Conservation (phyloP, 805 yeast species). For the Saccharomycopsis fermentans region DNA sequence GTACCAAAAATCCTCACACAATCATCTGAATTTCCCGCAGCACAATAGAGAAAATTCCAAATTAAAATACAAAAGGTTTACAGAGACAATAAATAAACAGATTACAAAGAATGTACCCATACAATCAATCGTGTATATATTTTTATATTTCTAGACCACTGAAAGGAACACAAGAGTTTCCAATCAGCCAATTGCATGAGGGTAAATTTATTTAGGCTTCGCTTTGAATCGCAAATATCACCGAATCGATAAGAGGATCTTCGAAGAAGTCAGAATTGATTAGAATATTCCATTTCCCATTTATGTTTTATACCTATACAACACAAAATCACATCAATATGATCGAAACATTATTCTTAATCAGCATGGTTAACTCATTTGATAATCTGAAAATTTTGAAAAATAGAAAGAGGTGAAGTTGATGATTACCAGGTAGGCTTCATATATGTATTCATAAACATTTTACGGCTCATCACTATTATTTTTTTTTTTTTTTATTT, state of each 20-base stretch:
- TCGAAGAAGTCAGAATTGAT: conserved; percentile 35
- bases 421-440: too few species aligned
- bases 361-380: too few species aligned
- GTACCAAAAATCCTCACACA: too few species aligned
- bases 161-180: background rate
- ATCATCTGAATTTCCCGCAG: too few species aligned
- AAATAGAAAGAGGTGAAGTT: too few species aligned
- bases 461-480: too few species aligned
- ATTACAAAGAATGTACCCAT: conserved; percentile 3
- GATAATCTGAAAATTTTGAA: too few species aligned
- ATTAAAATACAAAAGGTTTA: too few species aligned
- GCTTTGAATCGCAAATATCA: conserved; percentile 40
- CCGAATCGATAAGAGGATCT: conserved; percentile 33
- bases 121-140: background rate
- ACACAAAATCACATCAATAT: background rate
- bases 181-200: background rate
- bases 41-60: too few species aligned
- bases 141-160: background rate
- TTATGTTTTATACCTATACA: background rate
- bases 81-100: too few species aligned
- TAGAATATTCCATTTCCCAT: background rate
- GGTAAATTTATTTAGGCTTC: conserved; percentile 31
- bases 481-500: too few species aligned
- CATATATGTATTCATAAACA: too few species aligned
- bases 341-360: background rate